These are phyloP conservation scores for Cystobasidium ongulense DNA, from an alignment of 768 basidiomycete species.

Conservation along the genomic window DNA sequence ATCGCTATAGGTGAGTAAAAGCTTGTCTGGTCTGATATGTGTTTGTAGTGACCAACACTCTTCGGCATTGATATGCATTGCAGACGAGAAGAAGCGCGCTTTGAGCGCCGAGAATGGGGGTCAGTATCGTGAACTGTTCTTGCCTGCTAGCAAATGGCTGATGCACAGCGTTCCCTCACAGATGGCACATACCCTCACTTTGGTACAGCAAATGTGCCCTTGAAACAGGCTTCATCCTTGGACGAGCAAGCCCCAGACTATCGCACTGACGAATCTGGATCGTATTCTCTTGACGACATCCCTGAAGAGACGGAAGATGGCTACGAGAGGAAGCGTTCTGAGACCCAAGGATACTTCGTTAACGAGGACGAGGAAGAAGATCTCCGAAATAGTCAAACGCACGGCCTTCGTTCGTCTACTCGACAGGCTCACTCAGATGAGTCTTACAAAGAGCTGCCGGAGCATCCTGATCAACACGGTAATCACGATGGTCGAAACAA, in stretches of 20 bases:
- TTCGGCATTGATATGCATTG: too few relatives aligned
- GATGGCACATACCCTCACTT: conserved; percentile 25
- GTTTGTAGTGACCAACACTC: too few relatives aligned
- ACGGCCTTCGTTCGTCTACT: neutral
- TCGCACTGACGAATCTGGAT: neutral
- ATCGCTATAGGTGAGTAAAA: neutral
- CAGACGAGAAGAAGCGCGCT: neutral
- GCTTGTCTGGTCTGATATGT: too few relatives aligned
- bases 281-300: neutral
- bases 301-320: conserved; percentile 13
- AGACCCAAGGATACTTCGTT: neutral
- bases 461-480: neutral
- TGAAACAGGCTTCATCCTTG: neutral
- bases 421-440: neutral
- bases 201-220: neutral
- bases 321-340: neutral
- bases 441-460: neutral
- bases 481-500: neutral
- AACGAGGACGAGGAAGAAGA: conserved; percentile 1
- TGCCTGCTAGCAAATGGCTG: neutral
- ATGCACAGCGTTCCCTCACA: neutral
- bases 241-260: neutral
- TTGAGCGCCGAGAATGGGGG: neutral
- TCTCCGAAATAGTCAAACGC: neutral
- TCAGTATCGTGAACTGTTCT: neutral